Base-by-base conservation (phyloP, 2,329 filamentous ascomycete genomes). In the Aspergillus terreus region DNA sequence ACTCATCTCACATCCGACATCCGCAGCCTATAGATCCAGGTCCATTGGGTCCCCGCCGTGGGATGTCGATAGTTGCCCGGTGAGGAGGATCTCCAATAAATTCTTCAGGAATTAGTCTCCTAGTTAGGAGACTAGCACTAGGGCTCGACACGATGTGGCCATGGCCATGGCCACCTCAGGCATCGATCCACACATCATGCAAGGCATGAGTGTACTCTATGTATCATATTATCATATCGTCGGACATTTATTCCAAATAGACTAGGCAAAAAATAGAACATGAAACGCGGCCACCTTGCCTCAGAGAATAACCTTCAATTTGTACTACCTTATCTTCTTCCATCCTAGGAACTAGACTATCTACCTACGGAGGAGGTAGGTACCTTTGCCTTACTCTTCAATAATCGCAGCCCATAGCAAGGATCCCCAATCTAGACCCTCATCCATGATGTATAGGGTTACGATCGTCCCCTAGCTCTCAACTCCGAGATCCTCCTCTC, bases 161-260 rank as follows among this genome's bases (percentile, higher is more conserved):
- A n/a, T 12, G 14, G 14, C 35, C 23, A n/a, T 38, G 27, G 27
- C 27, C 27, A 42, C 40, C n/a, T 42, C 40, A 42, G n/a, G 15
- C 15, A 42, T 42, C 40, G 14, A 21, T 17, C 40, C 40, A 17
- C 27, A 17, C 27, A 10, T 9, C 6, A 19, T 42, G 40, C 40
- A 42, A 42, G 40, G 40, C 40, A 42, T 21, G n/a, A 12, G 35
- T 35, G 2, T 15, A 12, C 6, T 35, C 2, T 21, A 48, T 42
- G 17, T 42, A 42, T 48, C 46, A 48, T 38, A 38, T 38, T 42
- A 42, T 43, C 46, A 48, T 38, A 38, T 38, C 7, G 12, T n/a
- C 14, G 15, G 14, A n/a, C 14, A 38, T 38, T 38, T n/a, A 38
- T 38, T 38, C 35, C 35, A 38, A 38, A 38, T 38, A n/a, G 14